Base-by-base conservation (phyloP, 495 filamentous ascomycete species). In the Darksidea phi region DNA sequence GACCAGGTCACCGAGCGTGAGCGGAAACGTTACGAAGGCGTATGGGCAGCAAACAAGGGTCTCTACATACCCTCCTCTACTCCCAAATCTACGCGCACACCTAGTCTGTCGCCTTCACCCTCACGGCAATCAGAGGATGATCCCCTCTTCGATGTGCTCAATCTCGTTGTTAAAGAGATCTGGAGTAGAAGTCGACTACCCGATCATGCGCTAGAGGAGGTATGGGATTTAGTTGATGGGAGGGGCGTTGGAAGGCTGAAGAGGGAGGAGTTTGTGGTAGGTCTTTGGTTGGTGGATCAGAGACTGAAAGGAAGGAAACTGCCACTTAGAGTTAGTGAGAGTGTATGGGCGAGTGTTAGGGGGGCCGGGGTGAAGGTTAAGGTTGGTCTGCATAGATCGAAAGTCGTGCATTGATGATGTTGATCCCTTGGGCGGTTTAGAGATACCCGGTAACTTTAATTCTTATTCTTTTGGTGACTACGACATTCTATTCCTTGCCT, bases 231-330 rank as follows among this genome's bases (percentile, higher is more conserved):
- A 10, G 93, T 97, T 17, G 89, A 95, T 73, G 70, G 80, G 1
- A 72, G 77, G 12, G 71, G 78, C 12, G 76, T 78, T 21, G 89
- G 89, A 1, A 73, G 70, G 48, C 73, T 98, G 55, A 79, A 76
- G 21, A 83, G 83, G 70, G 84, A 90, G 38, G 91, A 97, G 79
- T 97, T 97, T 73, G 88, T 97, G 28, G 91, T 97, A 41, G 94
- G 94, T 12, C 84, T 92, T 80, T 98, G 94, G 94, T 77, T 98
- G 47, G 84, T 98, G 54, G 94, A 98, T 73, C 90, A 96, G 75
- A 78, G 86, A 64, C 75, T 97, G 37, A 88, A 88, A 70, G 94
- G 94, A 0, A 80, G 90, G 54, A 98, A 97, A 77, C 78, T 96
- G 34, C 94, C 94, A 0, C 74, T 81, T 4, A 84, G 81, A 67